Conservation (phyloP, 2,329 filamentous ascomycete species). For the Cadophora sp. region DNA sequence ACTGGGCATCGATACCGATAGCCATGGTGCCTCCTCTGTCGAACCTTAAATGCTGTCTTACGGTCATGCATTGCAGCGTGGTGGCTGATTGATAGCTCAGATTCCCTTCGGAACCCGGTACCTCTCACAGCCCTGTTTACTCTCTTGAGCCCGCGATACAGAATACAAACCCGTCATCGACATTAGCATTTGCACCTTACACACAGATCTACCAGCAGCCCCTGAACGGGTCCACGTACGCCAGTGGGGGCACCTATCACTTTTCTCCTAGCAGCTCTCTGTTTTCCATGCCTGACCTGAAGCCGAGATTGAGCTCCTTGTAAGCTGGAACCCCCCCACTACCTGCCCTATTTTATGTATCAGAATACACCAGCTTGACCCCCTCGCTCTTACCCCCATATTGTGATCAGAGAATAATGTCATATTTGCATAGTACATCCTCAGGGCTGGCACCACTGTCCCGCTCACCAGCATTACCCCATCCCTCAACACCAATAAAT, state of each 20-base stretch:
- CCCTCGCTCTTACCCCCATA: slow-evolving; percentile 28
- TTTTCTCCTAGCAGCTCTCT: slow-evolving; percentile 41
- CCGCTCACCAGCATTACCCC: slow-evolving; percentile 43
- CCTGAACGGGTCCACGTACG: slow-evolving; percentile 43
- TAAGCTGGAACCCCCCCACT: slow-evolving; percentile 37
- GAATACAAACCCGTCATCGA: slow-evolving; percentile 40
- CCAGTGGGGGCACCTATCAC: slow-evolving; percentile 41
- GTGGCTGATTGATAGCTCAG: slow-evolving; percentile 45
- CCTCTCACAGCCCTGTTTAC: slow-evolving; percentile 45
- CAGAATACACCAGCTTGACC: slow-evolving; percentile 17
- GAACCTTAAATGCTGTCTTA: slow-evolving; percentile 43
- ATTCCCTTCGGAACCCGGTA: slow-evolving; percentile 44
- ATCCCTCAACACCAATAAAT: slow-evolving; percentile 42
- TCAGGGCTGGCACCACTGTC: slow-evolving; percentile 44
- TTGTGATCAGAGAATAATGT: slow-evolving; percentile 42
- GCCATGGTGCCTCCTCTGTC: slow-evolving; percentile 28
- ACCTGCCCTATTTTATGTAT: background rate
- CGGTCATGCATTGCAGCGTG: slow-evolving; percentile 34
- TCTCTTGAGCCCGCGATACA: slow-evolving; percentile 43
- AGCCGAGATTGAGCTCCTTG: slow-evolving; percentile 44
- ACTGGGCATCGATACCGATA: slow-evolving; percentile 39
- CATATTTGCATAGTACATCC: slow-evolving; percentile 39
- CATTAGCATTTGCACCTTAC: slow-evolving; percentile 42
- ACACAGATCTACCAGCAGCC: slow-evolving; percentile 25
- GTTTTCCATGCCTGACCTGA: slow-evolving; percentile 46